These are phyloP conservation scores for Fusarium verrucosum DNA, from an alignment of 2,329 filamentous ascomycete species.

Conservation along the genomic window DNA sequence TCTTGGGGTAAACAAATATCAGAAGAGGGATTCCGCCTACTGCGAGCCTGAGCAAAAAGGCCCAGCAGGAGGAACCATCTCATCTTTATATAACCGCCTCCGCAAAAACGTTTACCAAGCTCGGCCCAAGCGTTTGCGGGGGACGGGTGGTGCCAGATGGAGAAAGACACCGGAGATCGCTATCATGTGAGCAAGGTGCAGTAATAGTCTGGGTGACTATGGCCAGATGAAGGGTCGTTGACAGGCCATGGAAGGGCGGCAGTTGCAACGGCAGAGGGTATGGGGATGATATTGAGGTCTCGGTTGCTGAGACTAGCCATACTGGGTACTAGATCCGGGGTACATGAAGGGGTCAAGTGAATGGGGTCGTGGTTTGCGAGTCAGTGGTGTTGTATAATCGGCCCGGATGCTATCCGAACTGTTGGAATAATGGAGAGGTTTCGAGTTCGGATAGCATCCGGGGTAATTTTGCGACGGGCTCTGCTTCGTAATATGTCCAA, in stretches of 20 bases:
- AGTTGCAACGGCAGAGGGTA: constrained; percentile 10
- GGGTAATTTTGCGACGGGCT: no score
- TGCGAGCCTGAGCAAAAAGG: not conserved
- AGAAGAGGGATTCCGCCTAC: not conserved
- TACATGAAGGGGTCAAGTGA: not conserved
- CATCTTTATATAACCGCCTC: constrained; percentile 11
- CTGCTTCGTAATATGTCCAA: no score
- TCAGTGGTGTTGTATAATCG: not conserved
- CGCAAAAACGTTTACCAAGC: constrained; percentile 19
- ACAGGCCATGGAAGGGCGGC: not conserved
- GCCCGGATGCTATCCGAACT: not conserved
- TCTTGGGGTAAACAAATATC: constrained; percentile 5
- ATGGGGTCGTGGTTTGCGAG: constrained; percentile 3
- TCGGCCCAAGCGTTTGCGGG: not conserved
- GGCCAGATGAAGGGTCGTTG: not conserved
- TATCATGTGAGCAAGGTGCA: not conserved
- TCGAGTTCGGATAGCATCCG: no score
- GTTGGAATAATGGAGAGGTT: no score
- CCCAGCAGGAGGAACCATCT: not conserved
- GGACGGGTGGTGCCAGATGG: not conserved
- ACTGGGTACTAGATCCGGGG: constrained; percentile 19
- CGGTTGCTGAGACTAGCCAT: constrained; percentile 21
- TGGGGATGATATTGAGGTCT: constrained; percentile 13
- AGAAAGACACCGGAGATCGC: constrained; percentile 6
- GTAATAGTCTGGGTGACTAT: not conserved